Percentiles rank a stretch among this genome's conserved stretches.
Conservation (phyloP, 176 grass and related monocot genomes). For the Poa annua region DNA sequence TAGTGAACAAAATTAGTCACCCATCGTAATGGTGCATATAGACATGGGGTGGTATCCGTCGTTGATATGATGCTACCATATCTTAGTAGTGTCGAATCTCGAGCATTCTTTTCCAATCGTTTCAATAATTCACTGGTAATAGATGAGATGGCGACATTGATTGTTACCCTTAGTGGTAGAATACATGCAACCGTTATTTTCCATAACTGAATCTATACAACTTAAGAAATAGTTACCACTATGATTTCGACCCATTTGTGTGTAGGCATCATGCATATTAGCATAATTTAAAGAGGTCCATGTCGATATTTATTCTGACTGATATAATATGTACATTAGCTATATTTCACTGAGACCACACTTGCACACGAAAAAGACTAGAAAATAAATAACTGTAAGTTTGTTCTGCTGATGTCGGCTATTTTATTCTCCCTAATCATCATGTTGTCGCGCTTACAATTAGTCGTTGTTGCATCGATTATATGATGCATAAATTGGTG, state of each 20-base stretch:
- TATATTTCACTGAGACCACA: conserved; percentile 21
- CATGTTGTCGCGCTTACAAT: neutral
- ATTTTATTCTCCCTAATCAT: too few relatives aligned
- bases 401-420: too few relatives aligned
- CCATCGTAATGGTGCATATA: neutral
- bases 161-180: neutral
- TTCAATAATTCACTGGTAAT: neutral
- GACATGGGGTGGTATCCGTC: neutral
- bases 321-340: conserved; percentile 23
- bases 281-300: neutral
- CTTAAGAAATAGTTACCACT: neutral
- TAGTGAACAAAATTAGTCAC: neutral
- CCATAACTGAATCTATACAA: neutral
- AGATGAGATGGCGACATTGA: neutral
- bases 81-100: neutral
- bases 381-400: neutral
- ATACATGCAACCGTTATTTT: neutral
- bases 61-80: neutral
- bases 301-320: neutral
- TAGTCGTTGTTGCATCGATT: neutral
- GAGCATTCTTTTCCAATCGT: neutral
- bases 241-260: too few relatives aligned
- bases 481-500: neutral
- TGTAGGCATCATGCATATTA: neutral
- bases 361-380: neutral